phyloP scores from a whole-genome alignment of 2,329 filamentous ascomycete species.

The Exophiala mesophila region DNA sequence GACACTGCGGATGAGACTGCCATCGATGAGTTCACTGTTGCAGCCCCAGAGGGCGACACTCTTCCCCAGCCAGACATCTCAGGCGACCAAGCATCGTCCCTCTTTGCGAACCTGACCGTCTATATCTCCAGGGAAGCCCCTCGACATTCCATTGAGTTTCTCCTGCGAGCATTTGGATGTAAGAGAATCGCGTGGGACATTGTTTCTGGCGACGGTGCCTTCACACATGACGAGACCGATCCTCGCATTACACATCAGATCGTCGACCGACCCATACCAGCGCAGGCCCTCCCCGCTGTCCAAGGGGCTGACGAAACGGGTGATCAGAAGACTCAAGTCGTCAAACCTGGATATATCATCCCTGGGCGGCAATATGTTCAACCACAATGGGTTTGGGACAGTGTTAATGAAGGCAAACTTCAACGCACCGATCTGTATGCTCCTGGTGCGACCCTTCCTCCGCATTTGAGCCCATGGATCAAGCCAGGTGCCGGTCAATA shows the following conservation, averaged over 20 bases:
- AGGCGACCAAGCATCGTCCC: slow-evolving; percentile 62
- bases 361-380: slow-evolving; percentile 92
- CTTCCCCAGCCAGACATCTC: slow-evolving; percentile 71
- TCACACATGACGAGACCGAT: slow-evolving; percentile 83
- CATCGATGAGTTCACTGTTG: slow-evolving; percentile 88
- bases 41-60: slow-evolving; percentile 76
- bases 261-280: slow-evolving; percentile 71
- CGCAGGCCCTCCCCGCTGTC: slow-evolving; percentile 41
- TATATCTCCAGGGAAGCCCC: slow-evolving; percentile 93
- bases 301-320: slow-evolving; percentile 7
- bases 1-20: slow-evolving; percentile 40
- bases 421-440: slow-evolving; percentile 83
- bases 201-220: slow-evolving; percentile 84
- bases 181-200: slow-evolving; percentile 93
- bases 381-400: slow-evolving; percentile 99
- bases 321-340: slow-evolving; percentile 27
- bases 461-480: slow-evolving; percentile 94
- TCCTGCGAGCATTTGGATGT: slow-evolving; percentile 90
- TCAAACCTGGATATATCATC: slow-evolving; percentile 63
- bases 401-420: slow-evolving; percentile 84
- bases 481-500: slow-evolving; percentile 82
- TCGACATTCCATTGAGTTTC: slow-evolving; percentile 82
- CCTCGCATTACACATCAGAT: slow-evolving; percentile 92
- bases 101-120: slow-evolving; percentile 86
- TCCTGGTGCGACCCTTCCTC: slow-evolving; percentile 82